These are phyloP conservation scores for Collybia mongolica DNA, from an alignment of 768 basidiomycete species.

Conservation along the genomic window DNA sequence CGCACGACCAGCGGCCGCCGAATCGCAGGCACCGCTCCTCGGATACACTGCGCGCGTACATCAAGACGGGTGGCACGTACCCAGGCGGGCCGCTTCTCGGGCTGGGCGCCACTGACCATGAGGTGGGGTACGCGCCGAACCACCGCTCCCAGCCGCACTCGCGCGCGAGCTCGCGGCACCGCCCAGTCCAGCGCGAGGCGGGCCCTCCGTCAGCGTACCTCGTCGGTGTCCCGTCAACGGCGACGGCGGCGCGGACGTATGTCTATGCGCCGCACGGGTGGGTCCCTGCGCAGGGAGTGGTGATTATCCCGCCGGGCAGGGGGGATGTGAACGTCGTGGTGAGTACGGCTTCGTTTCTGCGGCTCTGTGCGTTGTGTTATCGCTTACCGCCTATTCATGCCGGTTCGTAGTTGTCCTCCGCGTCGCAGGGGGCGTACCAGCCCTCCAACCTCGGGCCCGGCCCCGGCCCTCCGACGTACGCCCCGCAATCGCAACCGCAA, in stretches of 20 bases:
- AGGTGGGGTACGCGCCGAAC: neutral
- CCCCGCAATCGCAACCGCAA: neutral
- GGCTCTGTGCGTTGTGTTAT: no score
- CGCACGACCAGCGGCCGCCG: neutral
- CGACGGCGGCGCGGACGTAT: constrained; percentile 2
- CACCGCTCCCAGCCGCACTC: neutral
- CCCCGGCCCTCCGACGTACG: neutral
- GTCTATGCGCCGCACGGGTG: constrained; percentile 7
- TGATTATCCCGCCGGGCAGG: constrained; percentile 7
- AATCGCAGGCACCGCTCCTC: no score
- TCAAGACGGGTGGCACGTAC: no score
- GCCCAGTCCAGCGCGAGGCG: neutral
- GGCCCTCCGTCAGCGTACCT: constrained; percentile 1
- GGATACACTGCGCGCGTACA: no score
- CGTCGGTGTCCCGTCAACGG: constrained; percentile 1
- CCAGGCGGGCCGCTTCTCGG: neutral
- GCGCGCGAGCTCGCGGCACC: neutral
- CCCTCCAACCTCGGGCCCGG: neutral
- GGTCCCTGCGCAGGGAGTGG: constrained; percentile 8
- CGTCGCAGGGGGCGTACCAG: neutral
- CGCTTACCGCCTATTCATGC: no score
- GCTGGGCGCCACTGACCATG: neutral
- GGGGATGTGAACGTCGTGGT: constrained; percentile 6
- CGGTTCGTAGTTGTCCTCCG: neutral
- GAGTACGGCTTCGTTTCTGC: neutral